These are phyloP conservation scores for Pichia sp. DNA, from an alignment of 1,139 yeast species.

Conservation along the genomic window DNA sequence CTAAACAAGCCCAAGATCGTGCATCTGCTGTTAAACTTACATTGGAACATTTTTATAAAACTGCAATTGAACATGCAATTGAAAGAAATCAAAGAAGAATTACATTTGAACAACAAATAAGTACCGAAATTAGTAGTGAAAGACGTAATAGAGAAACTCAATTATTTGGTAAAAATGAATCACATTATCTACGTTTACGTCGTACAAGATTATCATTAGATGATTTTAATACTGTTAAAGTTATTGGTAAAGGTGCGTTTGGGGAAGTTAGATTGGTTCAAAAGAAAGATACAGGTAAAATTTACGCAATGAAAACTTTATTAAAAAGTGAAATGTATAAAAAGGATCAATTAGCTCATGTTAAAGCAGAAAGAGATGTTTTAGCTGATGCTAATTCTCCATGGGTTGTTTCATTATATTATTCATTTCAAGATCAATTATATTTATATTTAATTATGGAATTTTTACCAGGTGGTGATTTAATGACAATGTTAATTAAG, in stretches of 20 bases:
- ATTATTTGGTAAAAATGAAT: constrained; percentile 67
- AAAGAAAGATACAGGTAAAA: constrained; percentile 74
- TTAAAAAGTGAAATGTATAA: constrained; percentile 78
- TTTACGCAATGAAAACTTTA: constrained; percentile 78
- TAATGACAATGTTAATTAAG: constrained; percentile 81
- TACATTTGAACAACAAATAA: constrained; percentile 60
- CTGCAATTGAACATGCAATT: constrained; percentile 73
- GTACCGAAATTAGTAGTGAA: constrained; percentile 65
- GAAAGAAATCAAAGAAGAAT: constrained; percentile 76
- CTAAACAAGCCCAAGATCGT: constrained; percentile 62
- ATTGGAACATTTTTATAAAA: constrained; percentile 68
- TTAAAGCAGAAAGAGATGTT: constrained; percentile 80
- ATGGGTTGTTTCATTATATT: constrained; percentile 78
- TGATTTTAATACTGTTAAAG: constrained; percentile 74
- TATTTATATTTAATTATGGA: constrained; percentile 77
- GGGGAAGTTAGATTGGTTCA: constrained; percentile 84
- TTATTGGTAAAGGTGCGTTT: constrained; percentile 82
- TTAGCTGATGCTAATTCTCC: constrained; percentile 82
- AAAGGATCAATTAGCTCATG: constrained; percentile 78
- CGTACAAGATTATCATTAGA: constrained; percentile 70
- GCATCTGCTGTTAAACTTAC: constrained; percentile 69
- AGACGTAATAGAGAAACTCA: constrained; percentile 68
- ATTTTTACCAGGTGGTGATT: constrained; percentile 79
- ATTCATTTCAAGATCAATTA: constrained; percentile 74
- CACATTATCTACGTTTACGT: constrained; percentile 67